Percentiles rank a stretch among this genome's conserved stretches.
Conservation (phyloP, 371 early-diverging fungal species). For the Syncephalastrum contaminatum region DNA sequence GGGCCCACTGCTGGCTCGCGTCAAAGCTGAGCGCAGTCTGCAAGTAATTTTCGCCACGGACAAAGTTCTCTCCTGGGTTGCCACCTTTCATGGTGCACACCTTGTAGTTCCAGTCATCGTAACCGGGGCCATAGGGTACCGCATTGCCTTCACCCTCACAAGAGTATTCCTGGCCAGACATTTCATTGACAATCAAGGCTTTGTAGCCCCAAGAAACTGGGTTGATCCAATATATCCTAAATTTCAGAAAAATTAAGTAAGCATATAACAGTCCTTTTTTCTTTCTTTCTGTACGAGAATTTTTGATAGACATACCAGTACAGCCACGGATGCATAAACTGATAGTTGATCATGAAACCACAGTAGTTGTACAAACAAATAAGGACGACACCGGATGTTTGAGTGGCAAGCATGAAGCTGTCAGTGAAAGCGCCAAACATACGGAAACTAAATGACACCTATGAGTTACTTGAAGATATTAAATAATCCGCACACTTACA, state of each 20-base stretch:
- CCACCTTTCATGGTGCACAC: constrained; percentile 56
- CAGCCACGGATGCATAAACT: constrained; percentile 54
- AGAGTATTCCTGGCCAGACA: constrained; percentile 35
- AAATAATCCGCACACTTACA: neutral
- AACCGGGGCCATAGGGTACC: constrained; percentile 45
- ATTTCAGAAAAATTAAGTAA: neutral
- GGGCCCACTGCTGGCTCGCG: constrained; percentile 45
- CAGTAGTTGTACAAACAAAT: constrained; percentile 15
- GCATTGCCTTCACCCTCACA: constrained; percentile 43
- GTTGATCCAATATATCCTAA: constrained; percentile 51
- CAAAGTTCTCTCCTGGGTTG: constrained; percentile 40
- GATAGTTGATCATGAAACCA: constrained; percentile 39
- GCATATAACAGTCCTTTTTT: neutral
- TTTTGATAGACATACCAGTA: constrained; percentile 39
- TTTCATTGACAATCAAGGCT: constrained; percentile 65
- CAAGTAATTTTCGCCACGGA: constrained; percentile 57
- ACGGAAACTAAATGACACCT: constrained; percentile 22
- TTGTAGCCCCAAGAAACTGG: constrained; percentile 67
- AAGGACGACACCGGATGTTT: constrained; percentile 44
- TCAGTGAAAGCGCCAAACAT: constrained; percentile 45
- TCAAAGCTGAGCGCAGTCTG: constrained; percentile 30
- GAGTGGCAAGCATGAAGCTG: constrained; percentile 45
- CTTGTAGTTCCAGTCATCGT: constrained; percentile 46
- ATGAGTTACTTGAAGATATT: no score
- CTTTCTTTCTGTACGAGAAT: no score